Conservation (phyloP, 306 rosid genomes). For the Carpinus viminea region DNA sequence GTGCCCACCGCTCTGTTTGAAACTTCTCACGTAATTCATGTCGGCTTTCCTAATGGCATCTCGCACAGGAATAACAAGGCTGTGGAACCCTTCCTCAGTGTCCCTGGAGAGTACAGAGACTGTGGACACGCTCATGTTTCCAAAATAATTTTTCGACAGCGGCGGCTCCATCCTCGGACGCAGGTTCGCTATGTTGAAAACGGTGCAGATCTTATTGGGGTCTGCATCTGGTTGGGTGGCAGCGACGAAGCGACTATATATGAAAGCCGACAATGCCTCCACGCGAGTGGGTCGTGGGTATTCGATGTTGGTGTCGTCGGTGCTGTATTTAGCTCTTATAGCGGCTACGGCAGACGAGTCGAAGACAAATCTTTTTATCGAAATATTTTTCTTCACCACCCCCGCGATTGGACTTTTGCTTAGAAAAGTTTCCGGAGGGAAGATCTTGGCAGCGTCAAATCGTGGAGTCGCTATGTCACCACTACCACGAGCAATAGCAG, state of each 20-base stretch:
- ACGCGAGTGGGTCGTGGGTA: slow-evolving; percentile 33
- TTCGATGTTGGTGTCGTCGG: neutral
- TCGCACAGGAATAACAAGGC: slow-evolving; percentile 19
- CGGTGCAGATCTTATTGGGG: neutral
- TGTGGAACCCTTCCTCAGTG: neutral
- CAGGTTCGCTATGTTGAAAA: slow-evolving; percentile 34
- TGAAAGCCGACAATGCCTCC: slow-evolving; percentile 46
- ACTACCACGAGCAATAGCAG: slow-evolving; percentile 17
- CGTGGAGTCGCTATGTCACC: neutral
- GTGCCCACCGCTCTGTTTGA: slow-evolving; percentile 4
- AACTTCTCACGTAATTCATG: slow-evolving; percentile 8
- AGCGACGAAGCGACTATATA: slow-evolving; percentile 34
- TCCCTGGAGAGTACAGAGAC: neutral
- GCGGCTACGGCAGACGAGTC: slow-evolving; percentile 6
- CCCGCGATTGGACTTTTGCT: neutral
- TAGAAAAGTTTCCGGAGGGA: slow-evolving; percentile 33
- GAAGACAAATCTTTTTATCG: slow-evolving; percentile 28
- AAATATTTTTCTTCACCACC: slow-evolving; percentile 22
- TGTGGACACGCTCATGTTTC: slow-evolving; percentile 24
- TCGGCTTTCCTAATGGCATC: slow-evolving; percentile 20
- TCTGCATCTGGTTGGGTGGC: slow-evolving; percentile 4
- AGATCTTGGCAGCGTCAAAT: slow-evolving; percentile 27
- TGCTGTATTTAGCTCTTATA: slow-evolving; percentile 15
- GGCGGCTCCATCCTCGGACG: slow-evolving; percentile 42
- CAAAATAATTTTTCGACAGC: slow-evolving; percentile 33